Conservation (phyloP, 2,329 filamentous ascomycete species). For the Emericellopsis atlantica region DNA sequence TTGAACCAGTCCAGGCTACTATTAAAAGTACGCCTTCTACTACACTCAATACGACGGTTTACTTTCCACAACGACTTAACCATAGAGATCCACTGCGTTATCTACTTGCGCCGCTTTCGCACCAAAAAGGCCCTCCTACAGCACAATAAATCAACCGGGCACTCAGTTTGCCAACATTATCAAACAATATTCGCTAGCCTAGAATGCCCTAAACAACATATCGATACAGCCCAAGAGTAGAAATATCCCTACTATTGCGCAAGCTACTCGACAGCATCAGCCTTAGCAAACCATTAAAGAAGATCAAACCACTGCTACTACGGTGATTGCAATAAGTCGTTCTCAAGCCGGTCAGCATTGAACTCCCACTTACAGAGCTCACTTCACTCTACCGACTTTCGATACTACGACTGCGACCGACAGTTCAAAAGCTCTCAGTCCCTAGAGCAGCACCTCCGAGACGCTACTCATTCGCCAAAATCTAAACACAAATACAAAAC, state of each 20-base stretch:
- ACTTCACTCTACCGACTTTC: conserved; percentile 1
- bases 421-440: background rate
- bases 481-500: no score
- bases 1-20: no score
- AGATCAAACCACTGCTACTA: background rate
- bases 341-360: background rate
- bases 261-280: background rate
- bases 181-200: no score
- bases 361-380: background rate
- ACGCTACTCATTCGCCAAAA: background rate
- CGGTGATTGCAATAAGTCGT: background rate
- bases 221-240: background rate
- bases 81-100: no score
- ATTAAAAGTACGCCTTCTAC: no score
- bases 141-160: no score
- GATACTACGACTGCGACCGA: conserved; percentile 3
- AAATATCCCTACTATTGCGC: background rate
- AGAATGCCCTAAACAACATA: background rate
- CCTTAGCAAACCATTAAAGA: background rate
- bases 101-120: no score
- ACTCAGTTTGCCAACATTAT: no score
- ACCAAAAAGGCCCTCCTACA: no score
- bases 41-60: no score
- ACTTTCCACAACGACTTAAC: no score
- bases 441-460: conserved; percentile 1